Evolutionary conservation across 768 basidiomycete genomes (phyloP).

Genomic region (Phanerodontia chrysosporium): DNA sequence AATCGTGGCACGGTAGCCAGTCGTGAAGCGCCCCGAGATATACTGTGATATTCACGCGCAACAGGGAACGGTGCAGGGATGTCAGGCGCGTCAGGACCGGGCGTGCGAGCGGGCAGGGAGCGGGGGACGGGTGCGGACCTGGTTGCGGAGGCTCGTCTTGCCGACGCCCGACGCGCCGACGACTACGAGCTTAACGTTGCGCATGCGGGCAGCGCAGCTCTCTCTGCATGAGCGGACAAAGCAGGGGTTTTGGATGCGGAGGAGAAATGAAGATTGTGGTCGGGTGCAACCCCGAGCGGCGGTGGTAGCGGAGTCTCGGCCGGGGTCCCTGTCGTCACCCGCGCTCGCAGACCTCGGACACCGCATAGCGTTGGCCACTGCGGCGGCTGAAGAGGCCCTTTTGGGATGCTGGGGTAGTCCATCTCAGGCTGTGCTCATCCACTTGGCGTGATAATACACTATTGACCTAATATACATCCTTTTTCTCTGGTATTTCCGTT

Average conservation of each 20-base stretch:
- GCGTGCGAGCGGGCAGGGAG: background rate
- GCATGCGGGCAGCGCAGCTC: conserved; percentile 39
- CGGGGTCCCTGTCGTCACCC: background rate
- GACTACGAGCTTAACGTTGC: conserved; percentile 75
- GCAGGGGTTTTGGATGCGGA: background rate
- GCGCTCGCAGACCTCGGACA: background rate
- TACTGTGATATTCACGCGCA: conserved; percentile 40
- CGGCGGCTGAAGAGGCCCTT: background rate
- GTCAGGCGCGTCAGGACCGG: background rate
- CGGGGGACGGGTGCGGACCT: conserved; percentile 44
- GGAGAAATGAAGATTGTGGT: background rate
- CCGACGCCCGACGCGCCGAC: conserved; percentile 84
- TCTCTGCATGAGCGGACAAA: background rate
- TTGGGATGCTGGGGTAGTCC: background rate
- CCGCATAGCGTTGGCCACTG: background rate
- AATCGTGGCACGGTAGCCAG: conserved; percentile 79
- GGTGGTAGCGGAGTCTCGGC: background rate
- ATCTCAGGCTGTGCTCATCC: background rate
- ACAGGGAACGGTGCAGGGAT: background rate
- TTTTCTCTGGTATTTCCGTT: background rate
- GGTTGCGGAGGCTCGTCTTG: conserved; percentile 74
- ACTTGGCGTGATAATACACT: background rate
- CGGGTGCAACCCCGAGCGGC: background rate
- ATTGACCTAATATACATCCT: background rate
- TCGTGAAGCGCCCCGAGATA: conserved; percentile 71